Evolutionary conservation across 257 asterid genomes (phyloP).

Genomic region (Solanum chiquidenum): DNA sequence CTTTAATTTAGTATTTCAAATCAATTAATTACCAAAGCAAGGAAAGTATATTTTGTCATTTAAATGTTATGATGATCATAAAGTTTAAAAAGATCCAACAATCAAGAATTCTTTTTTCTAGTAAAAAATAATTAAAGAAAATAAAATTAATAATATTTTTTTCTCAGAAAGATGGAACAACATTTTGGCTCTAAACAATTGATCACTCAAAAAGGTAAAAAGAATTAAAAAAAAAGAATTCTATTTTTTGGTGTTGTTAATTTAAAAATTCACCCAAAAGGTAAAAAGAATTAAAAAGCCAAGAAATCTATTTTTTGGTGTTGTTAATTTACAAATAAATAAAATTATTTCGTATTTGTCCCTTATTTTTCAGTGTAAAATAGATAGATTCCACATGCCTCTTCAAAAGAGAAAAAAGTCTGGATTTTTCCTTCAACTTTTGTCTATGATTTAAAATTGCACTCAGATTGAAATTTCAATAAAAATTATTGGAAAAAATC

Average conservation of each 20-base stretch:
- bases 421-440: neutral
- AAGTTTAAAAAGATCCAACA: neutral
- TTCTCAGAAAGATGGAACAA: neutral
- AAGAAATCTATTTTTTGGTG: neutral
- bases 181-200: neutral
- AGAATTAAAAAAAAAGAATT: neutral
- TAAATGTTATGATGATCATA: neutral
- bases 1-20: neutral
- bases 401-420: neutral
- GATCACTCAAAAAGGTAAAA: neutral
- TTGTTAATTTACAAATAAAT: neutral
- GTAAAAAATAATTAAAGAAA: neutral
- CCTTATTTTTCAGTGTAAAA: neutral
- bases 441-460: neutral
- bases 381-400: neutral
- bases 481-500: neutral
- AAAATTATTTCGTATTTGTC: neutral
- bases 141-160: neutral
- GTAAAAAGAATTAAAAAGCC: neutral
- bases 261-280: neutral
- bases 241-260: neutral
- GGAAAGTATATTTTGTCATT: neutral
- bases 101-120: neutral
- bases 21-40: neutral
- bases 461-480: neutral